A percentile compares a stretch with the other conserved stretches of the same genome.
Evolutionary conservation across 352 stramenopile species (phyloP).

Genomic region (Globisporangium nodosum): DNA sequence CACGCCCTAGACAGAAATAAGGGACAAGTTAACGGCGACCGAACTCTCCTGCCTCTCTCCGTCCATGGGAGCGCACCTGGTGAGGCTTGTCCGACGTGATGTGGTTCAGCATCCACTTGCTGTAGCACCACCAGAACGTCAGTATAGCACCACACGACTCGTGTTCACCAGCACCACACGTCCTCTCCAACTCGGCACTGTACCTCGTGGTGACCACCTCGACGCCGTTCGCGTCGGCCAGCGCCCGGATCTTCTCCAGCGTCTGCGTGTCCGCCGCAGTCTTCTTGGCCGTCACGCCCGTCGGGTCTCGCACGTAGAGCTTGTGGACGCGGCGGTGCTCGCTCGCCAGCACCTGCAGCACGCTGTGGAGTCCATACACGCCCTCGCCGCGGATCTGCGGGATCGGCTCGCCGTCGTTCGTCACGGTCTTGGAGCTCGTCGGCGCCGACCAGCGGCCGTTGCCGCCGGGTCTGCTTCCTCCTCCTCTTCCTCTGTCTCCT

Average conservation of each 20-base stretch:
- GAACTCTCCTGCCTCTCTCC: background rate
- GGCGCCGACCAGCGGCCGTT: constrained; percentile 3
- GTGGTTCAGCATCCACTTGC: constrained; percentile 84
- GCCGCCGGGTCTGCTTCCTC: background rate
- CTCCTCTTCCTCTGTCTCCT: background rate
- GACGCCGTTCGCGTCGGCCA: constrained; percentile 27
- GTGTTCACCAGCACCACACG: background rate
- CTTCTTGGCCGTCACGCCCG: constrained; percentile 22
- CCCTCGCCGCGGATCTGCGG: constrained; percentile 51
- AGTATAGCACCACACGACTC: background rate
- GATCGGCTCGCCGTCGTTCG: constrained; percentile 30
- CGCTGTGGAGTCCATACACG: constrained; percentile 69
- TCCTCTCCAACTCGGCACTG: background rate
- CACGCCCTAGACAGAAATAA: constrained; percentile 31
- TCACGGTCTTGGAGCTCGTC: constrained; percentile 9
- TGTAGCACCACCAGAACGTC: constrained; percentile 7
- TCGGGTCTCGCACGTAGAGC: constrained; percentile 45
- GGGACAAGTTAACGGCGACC: background rate
- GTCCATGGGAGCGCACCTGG: constrained; percentile 29
- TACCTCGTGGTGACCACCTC: constrained; percentile 22
- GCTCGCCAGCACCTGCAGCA: constrained; percentile 58
- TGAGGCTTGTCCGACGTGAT: constrained; percentile 79
- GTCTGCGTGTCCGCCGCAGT: constrained; percentile 23
- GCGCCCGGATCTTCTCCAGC: constrained; percentile 41
- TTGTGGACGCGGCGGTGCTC: constrained; percentile 38